Percentiles rank a stretch among this genome's conserved stretches.
These are phyloP conservation scores for Crithidia sp. DNA, from an alignment of 208 protist genomes.

Conservation along the genomic window DNA sequence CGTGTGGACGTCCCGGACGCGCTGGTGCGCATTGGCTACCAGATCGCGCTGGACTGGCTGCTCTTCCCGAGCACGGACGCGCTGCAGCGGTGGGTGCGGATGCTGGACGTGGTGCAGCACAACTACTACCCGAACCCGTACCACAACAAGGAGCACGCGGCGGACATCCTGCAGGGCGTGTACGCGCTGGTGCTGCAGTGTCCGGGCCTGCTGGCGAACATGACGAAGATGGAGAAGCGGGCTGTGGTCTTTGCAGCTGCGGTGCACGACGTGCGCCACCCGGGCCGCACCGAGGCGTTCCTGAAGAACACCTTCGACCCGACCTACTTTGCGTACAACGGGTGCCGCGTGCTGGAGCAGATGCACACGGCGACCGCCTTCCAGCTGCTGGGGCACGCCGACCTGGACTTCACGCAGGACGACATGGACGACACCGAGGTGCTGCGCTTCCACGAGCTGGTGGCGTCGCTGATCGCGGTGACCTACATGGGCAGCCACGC, in stretches of 20 bases:
- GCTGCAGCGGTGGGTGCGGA: constrained; percentile 42
- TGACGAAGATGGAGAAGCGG: constrained; percentile 68
- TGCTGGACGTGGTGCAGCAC: constrained; percentile 52
- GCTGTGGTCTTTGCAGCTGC: constrained; percentile 68
- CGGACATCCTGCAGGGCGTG: constrained; percentile 74
- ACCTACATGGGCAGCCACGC: constrained; percentile 78
- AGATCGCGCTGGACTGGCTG: constrained; percentile 51
- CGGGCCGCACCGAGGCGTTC: constrained; percentile 64
- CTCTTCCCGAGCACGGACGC: constrained; percentile 45
- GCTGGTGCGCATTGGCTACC: constrained; percentile 49
- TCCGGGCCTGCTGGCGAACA: constrained; percentile 39
- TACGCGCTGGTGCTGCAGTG: constrained; percentile 49
- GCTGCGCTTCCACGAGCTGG: constrained; percentile 68
- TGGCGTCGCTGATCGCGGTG: constrained; percentile 46
- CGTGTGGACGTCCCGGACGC: constrained; percentile 25
- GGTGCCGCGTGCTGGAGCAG: constrained; percentile 63
- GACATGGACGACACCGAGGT: constrained; percentile 50
- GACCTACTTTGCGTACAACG: constrained; percentile 59
- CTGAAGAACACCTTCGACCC: constrained; percentile 60
- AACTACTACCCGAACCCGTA: constrained; percentile 84
- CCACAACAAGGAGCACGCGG: constrained; percentile 79
- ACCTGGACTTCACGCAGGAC: constrained; percentile 61
- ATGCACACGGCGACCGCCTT: constrained; percentile 80
- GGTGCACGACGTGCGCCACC: constrained; percentile 81
- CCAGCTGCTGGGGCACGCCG: constrained; percentile 47